These are phyloP conservation scores for Meyerozyma smithsonii DNA, from an alignment of 1,139 yeast species.

Conservation along the genomic window DNA sequence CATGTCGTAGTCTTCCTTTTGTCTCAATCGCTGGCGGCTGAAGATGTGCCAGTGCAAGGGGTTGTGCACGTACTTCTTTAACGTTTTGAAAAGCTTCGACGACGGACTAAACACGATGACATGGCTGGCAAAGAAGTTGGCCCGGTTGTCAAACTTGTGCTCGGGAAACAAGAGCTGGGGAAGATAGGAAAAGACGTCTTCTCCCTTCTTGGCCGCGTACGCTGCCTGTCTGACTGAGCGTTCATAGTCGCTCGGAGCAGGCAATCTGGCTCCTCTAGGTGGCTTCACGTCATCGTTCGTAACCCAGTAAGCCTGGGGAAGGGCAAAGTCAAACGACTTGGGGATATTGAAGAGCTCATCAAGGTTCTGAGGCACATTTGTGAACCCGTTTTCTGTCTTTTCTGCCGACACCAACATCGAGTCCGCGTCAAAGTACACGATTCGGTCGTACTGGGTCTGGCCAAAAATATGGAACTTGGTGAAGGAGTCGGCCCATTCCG, in stretches of 20 bases:
- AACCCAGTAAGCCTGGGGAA: slow-evolving; percentile 40
- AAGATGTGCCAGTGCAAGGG: slow-evolving; percentile 31
- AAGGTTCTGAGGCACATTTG: slow-evolving; percentile 13
- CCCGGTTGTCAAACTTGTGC: slow-evolving; percentile 27
- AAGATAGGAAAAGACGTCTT: slow-evolving; percentile 8
- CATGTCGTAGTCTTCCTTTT: slow-evolving; percentile 42
- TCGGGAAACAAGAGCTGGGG: slow-evolving; percentile 21
- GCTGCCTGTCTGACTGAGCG: slow-evolving; percentile 7
- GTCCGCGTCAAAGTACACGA: slow-evolving; percentile 42
- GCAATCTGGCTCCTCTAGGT: not conserved
- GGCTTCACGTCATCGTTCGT: slow-evolving; percentile 12
- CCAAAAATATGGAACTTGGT: slow-evolving; percentile 53
- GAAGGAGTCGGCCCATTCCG: slow-evolving; percentile 48
- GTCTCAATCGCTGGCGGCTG: slow-evolving; percentile 18
- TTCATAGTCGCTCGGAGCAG: slow-evolving; percentile 5
- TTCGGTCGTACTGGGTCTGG: slow-evolving; percentile 37
- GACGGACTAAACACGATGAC: slow-evolving; percentile 45
- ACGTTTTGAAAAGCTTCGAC: slow-evolving; percentile 18
- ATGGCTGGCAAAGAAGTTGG: slow-evolving; percentile 36
- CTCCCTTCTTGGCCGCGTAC: slow-evolving; percentile 3
- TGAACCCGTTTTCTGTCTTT: slow-evolving; percentile 9
- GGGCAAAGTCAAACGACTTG: slow-evolving; percentile 22
- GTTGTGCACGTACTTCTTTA: slow-evolving; percentile 25
- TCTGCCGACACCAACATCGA: slow-evolving; percentile 24
- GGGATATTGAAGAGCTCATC: slow-evolving; percentile 33